A percentile compares a stretch with the other conserved stretches of the same genome.
phyloP scores from a whole-genome alignment of 768 basidiomycete species.

The Sutorius australiensis region DNA sequence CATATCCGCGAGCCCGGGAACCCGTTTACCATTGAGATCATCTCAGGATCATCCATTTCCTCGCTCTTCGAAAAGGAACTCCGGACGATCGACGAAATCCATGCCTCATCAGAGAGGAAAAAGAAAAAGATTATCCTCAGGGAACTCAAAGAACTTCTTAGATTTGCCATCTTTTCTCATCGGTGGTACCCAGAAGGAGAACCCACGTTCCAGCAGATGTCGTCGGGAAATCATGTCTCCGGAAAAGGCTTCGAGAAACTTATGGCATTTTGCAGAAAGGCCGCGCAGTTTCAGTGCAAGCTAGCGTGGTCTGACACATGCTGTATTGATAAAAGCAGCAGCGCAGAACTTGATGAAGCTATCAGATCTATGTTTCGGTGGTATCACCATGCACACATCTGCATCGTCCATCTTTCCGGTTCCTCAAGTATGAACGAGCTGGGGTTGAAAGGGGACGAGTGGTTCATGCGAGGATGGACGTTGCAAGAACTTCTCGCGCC shows the following conservation, averaged over 20 bases:
- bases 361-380: slow-evolving; percentile 19
- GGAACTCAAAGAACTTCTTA: slow-evolving; percentile 2
- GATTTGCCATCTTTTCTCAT: slow-evolving; percentile 17
- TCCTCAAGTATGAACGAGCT: neutral
- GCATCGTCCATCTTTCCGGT: slow-evolving; percentile 13
- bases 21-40: neutral
- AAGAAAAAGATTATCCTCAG: neutral
- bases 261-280: slow-evolving; percentile 9
- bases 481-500: slow-evolving; percentile 15
- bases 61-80: neutral
- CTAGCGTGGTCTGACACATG: slow-evolving; percentile 18
- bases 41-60: neutral
- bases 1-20: neutral
- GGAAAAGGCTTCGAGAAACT: slow-evolving; percentile 12
- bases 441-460: slow-evolving; percentile 4
- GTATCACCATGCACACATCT: slow-evolving; percentile 11
- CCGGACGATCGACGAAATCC: neutral
- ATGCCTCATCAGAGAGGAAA: neutral
- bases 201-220: neutral
- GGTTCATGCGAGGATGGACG: slow-evolving; percentile 16
- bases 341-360: slow-evolving; percentile 15
- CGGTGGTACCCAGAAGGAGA: slow-evolving; percentile 13
- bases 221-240: neutral
- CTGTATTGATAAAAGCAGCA: slow-evolving; percentile 15
- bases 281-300: slow-evolving; percentile 4